A percentile compares a stretch with the other conserved stretches of the same genome.
These are phyloP conservation scores for Phaeotremella fagi DNA, from an alignment of 768 basidiomycete species.

Conservation along the genomic window DNA sequence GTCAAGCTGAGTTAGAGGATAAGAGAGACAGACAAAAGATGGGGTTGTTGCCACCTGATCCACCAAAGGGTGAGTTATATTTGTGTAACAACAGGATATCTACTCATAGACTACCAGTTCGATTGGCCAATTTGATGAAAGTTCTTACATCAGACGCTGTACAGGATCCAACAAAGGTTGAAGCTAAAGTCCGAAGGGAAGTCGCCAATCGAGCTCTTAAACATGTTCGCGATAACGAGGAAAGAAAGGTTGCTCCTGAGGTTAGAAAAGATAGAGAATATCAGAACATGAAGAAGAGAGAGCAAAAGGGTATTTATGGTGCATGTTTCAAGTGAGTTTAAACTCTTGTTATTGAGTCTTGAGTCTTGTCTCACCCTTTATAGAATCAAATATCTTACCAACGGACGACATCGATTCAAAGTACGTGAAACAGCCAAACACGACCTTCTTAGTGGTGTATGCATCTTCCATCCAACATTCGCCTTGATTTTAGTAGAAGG, in stretches of 20 bases:
- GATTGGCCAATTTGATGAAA: slow-evolving; percentile 92
- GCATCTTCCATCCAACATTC: slow-evolving; percentile 85
- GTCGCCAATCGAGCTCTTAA: slow-evolving; percentile 81
- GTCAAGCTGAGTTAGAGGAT: slow-evolving; percentile 85
- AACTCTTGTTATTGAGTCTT: background rate
- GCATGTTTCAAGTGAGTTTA: slow-evolving; percentile 84
- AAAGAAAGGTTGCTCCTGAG: slow-evolving; percentile 86
- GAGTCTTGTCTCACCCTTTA: background rate
- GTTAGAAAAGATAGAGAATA: slow-evolving; percentile 82
- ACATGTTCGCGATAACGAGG: slow-evolving; percentile 90
- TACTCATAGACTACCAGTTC: slow-evolving; percentile 56
- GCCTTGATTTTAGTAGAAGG: slow-evolving; percentile 92
- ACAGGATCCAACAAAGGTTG: slow-evolving; percentile 94
- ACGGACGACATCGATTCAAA: slow-evolving; percentile 91
- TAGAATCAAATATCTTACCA: slow-evolving; percentile 80
- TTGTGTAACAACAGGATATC: background rate
- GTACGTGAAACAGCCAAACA: slow-evolving; percentile 95
- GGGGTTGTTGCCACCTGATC: slow-evolving; percentile 90
- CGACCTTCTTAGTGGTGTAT: slow-evolving; percentile 76
- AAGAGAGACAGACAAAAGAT: slow-evolving; percentile 90
- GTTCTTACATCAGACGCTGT: slow-evolving; percentile 94
- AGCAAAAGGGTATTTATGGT: slow-evolving; percentile 74
- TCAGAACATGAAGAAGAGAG: slow-evolving; percentile 76
- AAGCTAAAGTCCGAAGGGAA: slow-evolving; percentile 88
- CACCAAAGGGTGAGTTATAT: slow-evolving; percentile 71